Base-by-base conservation (phyloP, 805 yeast genomes). In the Yarrowia bubula region DNA sequence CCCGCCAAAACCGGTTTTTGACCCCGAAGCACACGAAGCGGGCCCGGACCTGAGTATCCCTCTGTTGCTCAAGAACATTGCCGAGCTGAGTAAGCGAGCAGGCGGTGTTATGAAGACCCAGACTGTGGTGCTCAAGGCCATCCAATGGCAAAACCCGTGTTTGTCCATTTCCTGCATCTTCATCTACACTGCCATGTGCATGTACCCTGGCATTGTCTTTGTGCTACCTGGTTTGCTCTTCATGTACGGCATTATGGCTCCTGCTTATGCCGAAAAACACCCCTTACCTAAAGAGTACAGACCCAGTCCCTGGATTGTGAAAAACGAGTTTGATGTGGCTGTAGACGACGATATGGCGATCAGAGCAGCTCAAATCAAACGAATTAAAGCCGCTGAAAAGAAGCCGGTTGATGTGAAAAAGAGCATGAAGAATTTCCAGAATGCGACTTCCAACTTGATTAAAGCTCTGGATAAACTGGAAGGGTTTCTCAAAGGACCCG, bases 81-180 rank as follows among this genome's bases (percentile, higher is more conserved):
- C 64, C 35, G 64, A 43, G 51, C 51, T 58, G 15, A 35, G 51
- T n/a, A 58, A 58, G 10, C 64, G 64, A 14, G 51, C 64, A 1
- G 50, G 51, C 18, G 64, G 64, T 14, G 50, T 58, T 14, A 32
- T 58, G 43, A 58, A 58, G 51, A 43, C 51, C 33, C 64, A 58
- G 51, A 58, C 41, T 7, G 41, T 33, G 7, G 51, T 44, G 8
- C 64, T 58, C 32, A 44, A 58, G 41, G 64, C 64, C 41, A 43
- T 58, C 41, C 64, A 58, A 22, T 58, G 64, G 64, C 64, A 58
- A n/a, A 58, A 58, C n/a, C 64, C 64, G 9, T 43, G 51, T 6
- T 35, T 58, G 13, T 58, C 64, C 42, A 58, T 58, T 17, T 58
- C 64, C 39, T 58, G 64, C 64, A 58, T 58, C 42, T 44, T 58